Conservation (phyloP, 352 stramenopile genomes). For the Halophytophthora batemanensis region DNA sequence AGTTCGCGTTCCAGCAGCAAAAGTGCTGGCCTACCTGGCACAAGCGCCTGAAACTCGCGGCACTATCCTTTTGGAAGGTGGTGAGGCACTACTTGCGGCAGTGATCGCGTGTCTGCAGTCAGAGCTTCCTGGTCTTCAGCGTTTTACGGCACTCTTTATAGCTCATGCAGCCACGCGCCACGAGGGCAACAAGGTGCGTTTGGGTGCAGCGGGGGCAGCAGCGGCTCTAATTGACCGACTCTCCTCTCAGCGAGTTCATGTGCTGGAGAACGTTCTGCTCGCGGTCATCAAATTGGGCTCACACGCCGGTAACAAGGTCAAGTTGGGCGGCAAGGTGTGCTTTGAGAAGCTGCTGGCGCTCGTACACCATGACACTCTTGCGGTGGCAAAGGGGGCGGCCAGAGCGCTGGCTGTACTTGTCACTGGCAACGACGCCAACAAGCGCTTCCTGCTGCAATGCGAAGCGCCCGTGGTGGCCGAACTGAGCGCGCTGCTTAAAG, state of each 20-base stretch:
- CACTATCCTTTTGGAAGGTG: slow-evolving; percentile 38
- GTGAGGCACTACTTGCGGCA: slow-evolving; percentile 28
- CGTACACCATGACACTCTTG: slow-evolving; percentile 57
- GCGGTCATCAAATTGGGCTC: slow-evolving; percentile 66
- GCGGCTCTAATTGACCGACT: slow-evolving; percentile 54
- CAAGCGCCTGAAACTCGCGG: slow-evolving; percentile 45
- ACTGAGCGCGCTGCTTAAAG: slow-evolving; percentile 59
- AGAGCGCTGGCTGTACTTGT: slow-evolving; percentile 59
- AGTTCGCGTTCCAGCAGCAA: slow-evolving; percentile 29
- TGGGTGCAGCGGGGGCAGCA: slow-evolving; percentile 45
- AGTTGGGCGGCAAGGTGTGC: slow-evolving; percentile 65
- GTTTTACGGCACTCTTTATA: slow-evolving; percentile 51
- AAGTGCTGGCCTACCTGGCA: slow-evolving; percentile 47
- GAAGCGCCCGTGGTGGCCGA: slow-evolving; percentile 47
- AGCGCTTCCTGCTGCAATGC: slow-evolving; percentile 61
- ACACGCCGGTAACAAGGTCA: slow-evolving; percentile 77
- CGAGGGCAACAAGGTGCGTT: slow-evolving; percentile 53
- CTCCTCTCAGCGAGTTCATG: slow-evolving; percentile 60
- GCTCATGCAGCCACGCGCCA: slow-evolving; percentile 59
- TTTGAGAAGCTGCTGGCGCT: slow-evolving; percentile 70
- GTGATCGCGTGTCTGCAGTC: slow-evolving; percentile 46
- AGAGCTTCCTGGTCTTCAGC: slow-evolving; percentile 52
- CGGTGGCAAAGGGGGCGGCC: slow-evolving; percentile 62
- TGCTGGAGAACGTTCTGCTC: slow-evolving; percentile 68
- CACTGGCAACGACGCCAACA: slow-evolving; percentile 70